phyloP scores from a whole-genome alignment of 2,329 filamentous ascomycete genomes.

The Pseudogymnoascus sp. region DNA sequence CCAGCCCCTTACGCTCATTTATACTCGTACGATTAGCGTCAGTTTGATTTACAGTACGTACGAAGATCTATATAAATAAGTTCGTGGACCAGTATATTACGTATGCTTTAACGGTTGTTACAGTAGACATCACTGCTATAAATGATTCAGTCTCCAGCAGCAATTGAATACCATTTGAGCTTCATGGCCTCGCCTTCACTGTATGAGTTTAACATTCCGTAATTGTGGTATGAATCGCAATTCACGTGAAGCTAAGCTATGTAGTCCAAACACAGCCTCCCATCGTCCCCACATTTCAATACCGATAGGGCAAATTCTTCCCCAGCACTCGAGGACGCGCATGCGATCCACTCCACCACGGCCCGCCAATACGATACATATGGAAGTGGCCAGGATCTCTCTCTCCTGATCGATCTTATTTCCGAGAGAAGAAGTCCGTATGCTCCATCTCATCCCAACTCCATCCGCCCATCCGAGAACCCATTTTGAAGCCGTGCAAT shows the following conservation, averaged over 20 bases:
- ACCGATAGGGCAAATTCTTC: constrained; percentile 1
- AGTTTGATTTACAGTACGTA: constrained; percentile 7
- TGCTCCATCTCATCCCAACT: not conserved
- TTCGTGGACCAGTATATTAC: not conserved
- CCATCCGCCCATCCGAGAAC: not conserved
- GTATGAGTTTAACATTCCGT: not conserved
- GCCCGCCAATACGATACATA: constrained; percentile 3
- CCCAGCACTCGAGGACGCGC: not conserved
- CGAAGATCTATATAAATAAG: constrained; percentile 5
- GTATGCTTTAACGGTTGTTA: not conserved
- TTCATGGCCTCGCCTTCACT: not conserved
- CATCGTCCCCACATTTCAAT: constrained; percentile 3
- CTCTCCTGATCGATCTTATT: not conserved
- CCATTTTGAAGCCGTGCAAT: not conserved
- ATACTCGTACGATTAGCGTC: constrained; percentile 3
- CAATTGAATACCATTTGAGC: not conserved
- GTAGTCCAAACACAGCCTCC: constrained; percentile 7
- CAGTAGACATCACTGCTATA: not conserved
- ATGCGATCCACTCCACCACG: constrained; percentile 7
- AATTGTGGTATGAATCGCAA: constrained; percentile 3
- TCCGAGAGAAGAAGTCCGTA: not conserved
- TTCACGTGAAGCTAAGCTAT: constrained; percentile 2
- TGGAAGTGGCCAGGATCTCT: not conserved
- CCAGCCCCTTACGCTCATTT: constrained; percentile 6
- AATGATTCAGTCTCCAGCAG: not conserved